Evolutionary conservation across 495 filamentous ascomycete genomes (phyloP).

Genomic region (Aspergillus avenaceus): DNA sequence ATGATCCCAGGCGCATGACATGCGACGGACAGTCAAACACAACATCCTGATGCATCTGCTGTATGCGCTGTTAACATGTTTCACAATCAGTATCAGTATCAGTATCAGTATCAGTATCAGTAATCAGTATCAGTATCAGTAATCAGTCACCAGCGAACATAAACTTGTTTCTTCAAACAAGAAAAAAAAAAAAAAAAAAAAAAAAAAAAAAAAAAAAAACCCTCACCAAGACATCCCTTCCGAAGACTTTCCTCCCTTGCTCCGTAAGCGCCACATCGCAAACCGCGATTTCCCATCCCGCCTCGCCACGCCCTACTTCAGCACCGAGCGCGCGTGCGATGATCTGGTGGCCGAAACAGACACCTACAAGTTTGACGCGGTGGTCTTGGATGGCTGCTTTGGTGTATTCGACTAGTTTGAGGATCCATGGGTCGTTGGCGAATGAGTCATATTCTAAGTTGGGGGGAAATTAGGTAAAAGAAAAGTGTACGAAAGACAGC

Average conservation of each 20-base stretch:
- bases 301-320: conserved; percentile 59
- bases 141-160: too few species aligned
- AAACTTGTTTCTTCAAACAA: too few species aligned
- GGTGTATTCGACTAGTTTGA: conserved; percentile 67
- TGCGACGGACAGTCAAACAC: conserved; percentile 61
- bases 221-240: conserved; percentile 62
- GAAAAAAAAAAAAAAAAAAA: too few species aligned
- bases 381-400: conserved; percentile 51
- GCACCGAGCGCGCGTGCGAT: conserved; percentile 70
- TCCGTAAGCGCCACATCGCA: conserved; percentile 63
- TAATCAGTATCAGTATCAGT: too few species aligned
- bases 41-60: conserved; percentile 89
- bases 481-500: too few species aligned
- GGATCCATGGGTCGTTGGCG: conserved; percentile 72
- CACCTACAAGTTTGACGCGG: conserved; percentile 66
- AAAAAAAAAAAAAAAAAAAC: conserved; percentile 1
- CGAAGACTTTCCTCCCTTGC: conserved; percentile 70
- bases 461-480: neutral
- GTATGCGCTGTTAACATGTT: conserved; percentile 54
- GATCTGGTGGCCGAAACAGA: conserved; percentile 94
- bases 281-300: conserved; percentile 81
- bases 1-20: conserved; percentile 61
- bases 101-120: neutral
- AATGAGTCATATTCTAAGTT: conserved; percentile 52
- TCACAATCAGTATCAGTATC: neutral